Percentiles rank a stretch among this genome's conserved stretches.
These are phyloP conservation scores for Parathielavia appendiculata DNA, from an alignment of 495 filamentous ascomycete species.

Conservation along the genomic window DNA sequence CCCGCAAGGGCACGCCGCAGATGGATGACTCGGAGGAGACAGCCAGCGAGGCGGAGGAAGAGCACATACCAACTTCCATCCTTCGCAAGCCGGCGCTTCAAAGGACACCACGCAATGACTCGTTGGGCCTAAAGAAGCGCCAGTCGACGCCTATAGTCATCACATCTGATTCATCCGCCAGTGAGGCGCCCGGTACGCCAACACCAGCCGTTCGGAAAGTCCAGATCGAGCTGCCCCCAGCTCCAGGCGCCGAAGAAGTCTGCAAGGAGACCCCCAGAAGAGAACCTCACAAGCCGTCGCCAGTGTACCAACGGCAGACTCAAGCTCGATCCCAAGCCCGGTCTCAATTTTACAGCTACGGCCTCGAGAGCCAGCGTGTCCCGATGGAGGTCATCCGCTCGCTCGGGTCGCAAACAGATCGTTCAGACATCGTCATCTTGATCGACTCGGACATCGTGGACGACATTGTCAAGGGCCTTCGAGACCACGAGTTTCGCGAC, in stretches of 20 bases:
- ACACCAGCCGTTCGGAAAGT: slow-evolving; percentile 19
- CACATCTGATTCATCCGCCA: slow-evolving; percentile 6
- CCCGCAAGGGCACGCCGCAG: not conserved
- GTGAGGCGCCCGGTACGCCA: slow-evolving; percentile 14
- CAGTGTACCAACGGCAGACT: slow-evolving; percentile 15
- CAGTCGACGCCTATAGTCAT: slow-evolving; percentile 3
- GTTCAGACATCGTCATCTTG: slow-evolving; percentile 46
- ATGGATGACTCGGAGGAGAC: slow-evolving; percentile 12
- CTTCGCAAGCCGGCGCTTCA: not conserved
- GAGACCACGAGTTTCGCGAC: slow-evolving; percentile 43
- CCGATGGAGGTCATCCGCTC: slow-evolving; percentile 39
- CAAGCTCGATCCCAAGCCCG: slow-evolving; percentile 23
- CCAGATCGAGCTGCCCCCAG: slow-evolving; percentile 21
- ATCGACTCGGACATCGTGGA: slow-evolving; percentile 37
- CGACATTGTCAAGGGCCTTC: slow-evolving; percentile 35
- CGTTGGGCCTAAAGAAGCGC: not conserved
- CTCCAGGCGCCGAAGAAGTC: slow-evolving; percentile 19
- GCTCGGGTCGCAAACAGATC: slow-evolving; percentile 42
- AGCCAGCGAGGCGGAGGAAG: slow-evolving; percentile 10
- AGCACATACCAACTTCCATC: not conserved
- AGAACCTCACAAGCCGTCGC: slow-evolving; percentile 14
- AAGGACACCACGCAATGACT: not conserved
- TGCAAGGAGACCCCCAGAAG: slow-evolving; percentile 26
- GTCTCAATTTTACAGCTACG: slow-evolving; percentile 38
- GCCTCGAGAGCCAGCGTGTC: slow-evolving; percentile 47